Evolutionary conservation across 306 rosid genomes (phyloP), one percentile per base, ranked within the genome.

Genomic region (Corylus avellana): DNA sequence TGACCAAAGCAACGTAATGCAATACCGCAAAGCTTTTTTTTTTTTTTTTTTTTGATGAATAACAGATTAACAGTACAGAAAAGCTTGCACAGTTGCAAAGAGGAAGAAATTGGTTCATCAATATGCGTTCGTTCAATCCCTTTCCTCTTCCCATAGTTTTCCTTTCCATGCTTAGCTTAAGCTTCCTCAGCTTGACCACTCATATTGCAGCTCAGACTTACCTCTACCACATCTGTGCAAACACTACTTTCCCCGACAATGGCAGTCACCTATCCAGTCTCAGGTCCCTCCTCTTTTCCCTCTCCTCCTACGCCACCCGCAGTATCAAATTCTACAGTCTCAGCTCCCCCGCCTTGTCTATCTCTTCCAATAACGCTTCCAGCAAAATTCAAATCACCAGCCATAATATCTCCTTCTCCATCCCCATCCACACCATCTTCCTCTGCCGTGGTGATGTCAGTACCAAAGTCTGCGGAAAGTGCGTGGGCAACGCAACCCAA

Each of bases 371-470:
- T n/a, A n/a, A n/a, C 84, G 72, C 88, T 77, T 75, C 87, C 44
- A 47, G 39, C 73, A 79, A 51, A 44, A n/a, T 70, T 70, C 80
- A 59, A 50, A 70, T 39, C 25, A 5, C 75, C 4, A 80, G 71
- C 66, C 42, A 18, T 2, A 20, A 46, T 56, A 3, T 75, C 56
- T 56, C 79, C 2, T 4, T 42, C n/a, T 56, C 79, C 2, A 6
- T 42, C n/a, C 73, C 73, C 44, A 50, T 88, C 54, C 80, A 79
- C 63, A 89, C 88, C 16, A 77, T 83, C 27, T 81, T 81, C 72
- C 90, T 92, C 78, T 90, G 92, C 80, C 88, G 88, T 48, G 89
- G 84, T 0, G 94, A 90, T 58, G 13, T 73, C 70, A 29, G 57
- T 59, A n/a, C 83, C 4, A 8, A 78, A 8, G 5, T 22, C 2